Conservation (phyloP, 2,329 filamentous ascomycete genomes). For the Pestalotiopsis fici region DNA sequence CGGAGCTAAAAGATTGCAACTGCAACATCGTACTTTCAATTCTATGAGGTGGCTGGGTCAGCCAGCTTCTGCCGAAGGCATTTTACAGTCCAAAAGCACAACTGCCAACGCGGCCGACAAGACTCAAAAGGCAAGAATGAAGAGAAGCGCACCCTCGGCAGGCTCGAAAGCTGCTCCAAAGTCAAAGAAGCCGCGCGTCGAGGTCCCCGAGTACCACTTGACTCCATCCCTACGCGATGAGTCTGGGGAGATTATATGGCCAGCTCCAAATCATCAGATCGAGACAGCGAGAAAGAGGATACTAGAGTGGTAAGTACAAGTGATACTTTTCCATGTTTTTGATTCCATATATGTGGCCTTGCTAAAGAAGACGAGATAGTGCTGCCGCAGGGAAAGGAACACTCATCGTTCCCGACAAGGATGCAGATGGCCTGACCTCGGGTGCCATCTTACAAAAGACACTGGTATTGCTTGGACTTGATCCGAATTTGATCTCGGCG, state of each 20-base stretch:
- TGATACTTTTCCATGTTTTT: conserved; percentile 9
- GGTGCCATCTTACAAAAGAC: conserved; percentile 65
- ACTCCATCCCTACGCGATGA: conserved; percentile 41
- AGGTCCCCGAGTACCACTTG: conserved; percentile 45
- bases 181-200: conserved; percentile 25
- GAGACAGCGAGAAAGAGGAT: conserved; percentile 57
- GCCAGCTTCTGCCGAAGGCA: neutral
- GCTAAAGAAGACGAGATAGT: conserved; percentile 33
- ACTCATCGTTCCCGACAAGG: conserved; percentile 68
- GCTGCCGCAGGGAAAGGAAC: conserved; percentile 50
- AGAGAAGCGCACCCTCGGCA: conserved; percentile 21
- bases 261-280: conserved; percentile 58
- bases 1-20: neutral
- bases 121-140: conserved; percentile 19
- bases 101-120: neutral
- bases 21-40: neutral
- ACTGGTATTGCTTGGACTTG: conserved; percentile 58
- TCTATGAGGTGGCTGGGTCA: neutral
- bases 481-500: conserved; percentile 50
- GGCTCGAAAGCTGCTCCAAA: conserved; percentile 14
- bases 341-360: too few species aligned
- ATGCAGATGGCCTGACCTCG: conserved; percentile 66
- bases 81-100: neutral
- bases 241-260: conserved; percentile 58
- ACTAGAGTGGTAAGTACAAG: conserved; percentile 50